These are phyloP conservation scores for Fremontodendron californicum DNA, from an alignment of 345 rosid genomes.

Conservation along the genomic window DNA sequence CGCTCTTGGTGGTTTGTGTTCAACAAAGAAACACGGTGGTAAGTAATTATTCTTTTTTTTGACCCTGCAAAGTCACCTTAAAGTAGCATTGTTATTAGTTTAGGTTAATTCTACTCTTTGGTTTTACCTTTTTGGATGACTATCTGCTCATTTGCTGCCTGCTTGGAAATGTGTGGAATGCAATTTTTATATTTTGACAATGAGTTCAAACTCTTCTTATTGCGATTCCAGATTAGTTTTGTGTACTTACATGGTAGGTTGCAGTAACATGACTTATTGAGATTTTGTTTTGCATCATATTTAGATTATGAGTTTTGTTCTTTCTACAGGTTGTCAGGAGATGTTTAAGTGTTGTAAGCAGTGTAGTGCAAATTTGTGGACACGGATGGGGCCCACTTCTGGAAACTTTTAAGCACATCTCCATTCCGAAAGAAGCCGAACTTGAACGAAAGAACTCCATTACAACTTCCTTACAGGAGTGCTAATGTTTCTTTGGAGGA, in stretches of 20 bases:
- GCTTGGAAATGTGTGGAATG: background rate
- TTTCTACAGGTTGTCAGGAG: slow-evolving; percentile 58
- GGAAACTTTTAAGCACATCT: slow-evolving; percentile 74
- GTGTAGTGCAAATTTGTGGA: slow-evolving; percentile 62
- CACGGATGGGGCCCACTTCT: slow-evolving; percentile 63
- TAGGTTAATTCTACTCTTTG: background rate
- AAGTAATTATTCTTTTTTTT: background rate
- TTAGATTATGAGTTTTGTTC: background rate
- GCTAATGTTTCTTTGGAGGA: slow-evolving; percentile 35
- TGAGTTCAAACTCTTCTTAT: background rate
- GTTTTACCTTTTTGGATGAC: background rate
- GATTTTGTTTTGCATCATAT: slow-evolving; percentile 11
- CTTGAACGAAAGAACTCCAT: slow-evolving; percentile 38
- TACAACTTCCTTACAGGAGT: slow-evolving; percentile 78
- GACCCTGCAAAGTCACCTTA: background rate
- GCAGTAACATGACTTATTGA: background rate
- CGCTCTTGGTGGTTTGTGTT: slow-evolving; percentile 66
- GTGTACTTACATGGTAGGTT: background rate
- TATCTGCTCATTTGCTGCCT: background rate
- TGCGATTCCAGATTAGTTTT: background rate
- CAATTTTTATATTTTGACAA: no score
- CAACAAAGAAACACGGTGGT: slow-evolving; percentile 67
- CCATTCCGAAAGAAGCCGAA: slow-evolving; percentile 52
- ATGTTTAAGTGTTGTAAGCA: slow-evolving; percentile 55
- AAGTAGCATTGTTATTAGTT: background rate